Evolutionary conservation across 352 stramenopile species (phyloP).

Genomic region (Phytophthora ohioensis): DNA sequence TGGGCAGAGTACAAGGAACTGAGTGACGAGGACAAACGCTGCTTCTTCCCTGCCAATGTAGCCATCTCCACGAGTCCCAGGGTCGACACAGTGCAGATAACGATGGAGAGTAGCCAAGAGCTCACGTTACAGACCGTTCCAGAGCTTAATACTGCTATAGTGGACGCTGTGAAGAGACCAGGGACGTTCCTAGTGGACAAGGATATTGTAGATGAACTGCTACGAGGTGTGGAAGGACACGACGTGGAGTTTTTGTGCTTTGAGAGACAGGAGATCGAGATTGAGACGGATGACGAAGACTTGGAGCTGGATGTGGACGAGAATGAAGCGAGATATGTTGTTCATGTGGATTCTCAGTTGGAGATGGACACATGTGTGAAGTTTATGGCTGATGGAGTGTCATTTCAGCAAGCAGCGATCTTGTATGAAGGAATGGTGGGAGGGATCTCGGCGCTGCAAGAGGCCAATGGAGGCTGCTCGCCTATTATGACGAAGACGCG

Average conservation of each 20-base stretch:
- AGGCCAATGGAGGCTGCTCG: background rate
- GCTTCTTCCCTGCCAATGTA: constrained; percentile 33
- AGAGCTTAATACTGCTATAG: constrained; percentile 11
- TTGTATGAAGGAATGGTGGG: constrained; percentile 24
- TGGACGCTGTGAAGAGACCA: background rate
- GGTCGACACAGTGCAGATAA: background rate
- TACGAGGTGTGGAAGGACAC: background rate
- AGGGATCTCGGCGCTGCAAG: constrained; percentile 8
- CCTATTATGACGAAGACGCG: constrained; percentile 8
- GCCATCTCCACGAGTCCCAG: constrained; percentile 13
- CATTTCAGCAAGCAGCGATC: constrained; percentile 26
- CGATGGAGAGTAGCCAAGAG: background rate
- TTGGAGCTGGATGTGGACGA: constrained; percentile 23
- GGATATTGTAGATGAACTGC: constrained; percentile 27
- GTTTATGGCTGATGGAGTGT: constrained; percentile 28
- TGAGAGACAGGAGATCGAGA: constrained; percentile 13
- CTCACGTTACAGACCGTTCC: background rate
- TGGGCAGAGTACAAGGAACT: constrained; percentile 31
- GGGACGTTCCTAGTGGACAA: constrained; percentile 26
- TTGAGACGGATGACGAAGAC: constrained; percentile 22
- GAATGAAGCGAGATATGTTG: constrained; percentile 24
- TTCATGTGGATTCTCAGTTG: constrained; percentile 17
- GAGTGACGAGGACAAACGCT: constrained; percentile 21
- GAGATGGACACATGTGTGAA: constrained; percentile 23
- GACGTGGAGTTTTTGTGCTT: constrained; percentile 17